Evolutionary conservation across 257 asterid species (phyloP).

Genomic region (Primulina eburnea): DNA sequence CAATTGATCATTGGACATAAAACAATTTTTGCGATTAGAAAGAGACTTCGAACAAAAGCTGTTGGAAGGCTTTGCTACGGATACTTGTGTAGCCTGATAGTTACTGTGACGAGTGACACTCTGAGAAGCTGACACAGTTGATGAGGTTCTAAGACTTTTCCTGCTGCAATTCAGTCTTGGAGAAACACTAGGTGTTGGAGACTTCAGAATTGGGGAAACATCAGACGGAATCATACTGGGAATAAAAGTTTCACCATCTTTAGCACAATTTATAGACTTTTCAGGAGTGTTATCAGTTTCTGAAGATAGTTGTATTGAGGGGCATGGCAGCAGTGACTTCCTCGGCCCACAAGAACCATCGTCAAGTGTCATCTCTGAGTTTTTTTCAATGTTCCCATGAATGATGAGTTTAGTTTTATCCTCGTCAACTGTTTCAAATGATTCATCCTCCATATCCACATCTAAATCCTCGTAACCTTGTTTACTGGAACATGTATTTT

Average conservation of each 20-base stretch:
- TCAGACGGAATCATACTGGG: constrained; percentile 37
- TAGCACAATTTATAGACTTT: constrained; percentile 36
- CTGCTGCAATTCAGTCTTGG: constrained; percentile 63
- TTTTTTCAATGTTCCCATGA: constrained; percentile 14
- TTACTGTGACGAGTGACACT: constrained; percentile 33
- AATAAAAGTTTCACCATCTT: constrained; percentile 34
- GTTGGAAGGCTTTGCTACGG: constrained; percentile 53
- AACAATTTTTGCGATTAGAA: constrained; percentile 46
- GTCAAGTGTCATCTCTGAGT: constrained; percentile 14
- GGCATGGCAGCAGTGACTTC: constrained; percentile 24
- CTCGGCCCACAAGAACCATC: constrained; percentile 27
- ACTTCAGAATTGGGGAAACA: constrained; percentile 50
- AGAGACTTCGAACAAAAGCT: constrained; percentile 44
- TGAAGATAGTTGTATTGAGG: constrained; percentile 29
- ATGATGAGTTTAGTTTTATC: constrained; percentile 25
- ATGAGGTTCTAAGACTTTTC: constrained; percentile 81
- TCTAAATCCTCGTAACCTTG: constrained; percentile 51
- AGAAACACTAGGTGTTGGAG: constrained; percentile 86
- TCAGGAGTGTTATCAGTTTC: constrained; percentile 36
- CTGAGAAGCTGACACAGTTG: constrained; percentile 54
- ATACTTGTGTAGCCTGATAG: constrained; percentile 33
- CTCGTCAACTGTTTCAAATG: constrained; percentile 42
- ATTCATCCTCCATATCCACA: constrained; percentile 69
- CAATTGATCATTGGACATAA: constrained; percentile 65
- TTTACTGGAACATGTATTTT: constrained; percentile 25